Evolutionary conservation across 2,329 filamentous ascomycete genomes (phyloP).

Genomic region (Mollisiaceae sp.): DNA sequence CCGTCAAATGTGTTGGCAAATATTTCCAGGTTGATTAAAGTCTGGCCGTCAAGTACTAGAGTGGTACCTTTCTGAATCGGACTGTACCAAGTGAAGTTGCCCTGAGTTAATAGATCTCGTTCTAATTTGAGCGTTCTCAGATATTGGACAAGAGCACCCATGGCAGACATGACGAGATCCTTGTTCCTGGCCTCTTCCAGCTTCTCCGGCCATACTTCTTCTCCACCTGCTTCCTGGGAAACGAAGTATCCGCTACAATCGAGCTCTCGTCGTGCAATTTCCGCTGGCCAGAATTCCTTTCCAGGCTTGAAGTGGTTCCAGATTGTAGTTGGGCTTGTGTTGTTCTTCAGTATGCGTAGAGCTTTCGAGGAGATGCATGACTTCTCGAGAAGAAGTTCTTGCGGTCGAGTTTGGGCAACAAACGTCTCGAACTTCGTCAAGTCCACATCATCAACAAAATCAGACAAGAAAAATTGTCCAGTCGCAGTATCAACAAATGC

Average conservation of each 20-base stretch:
- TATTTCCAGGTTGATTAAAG: constrained; percentile 95
- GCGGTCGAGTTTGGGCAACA: constrained; percentile 87
- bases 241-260: constrained; percentile 81
- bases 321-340: constrained; percentile 87
- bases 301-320: constrained; percentile 92
- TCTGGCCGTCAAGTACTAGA: constrained; percentile 92
- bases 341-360: constrained; percentile 93
- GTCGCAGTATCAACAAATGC: constrained; percentile 96
- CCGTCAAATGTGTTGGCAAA: constrained; percentile 94
- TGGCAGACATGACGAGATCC: constrained; percentile 84
- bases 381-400: constrained; percentile 90
- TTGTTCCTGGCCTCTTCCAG: constrained; percentile 77
- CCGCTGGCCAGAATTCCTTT: constrained; percentile 89
- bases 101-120: constrained; percentile 81
- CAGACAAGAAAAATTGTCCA: constrained; percentile 90
- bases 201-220: constrained; percentile 75
- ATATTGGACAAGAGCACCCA: constrained; percentile 89
- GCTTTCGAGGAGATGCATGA: constrained; percentile 85
- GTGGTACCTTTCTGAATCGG: constrained; percentile 90
- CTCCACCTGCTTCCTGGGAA: constrained; percentile 54
- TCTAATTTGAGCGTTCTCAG: constrained; percentile 88
- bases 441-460: constrained; percentile 90
- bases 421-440: constrained; percentile 98
- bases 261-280: constrained; percentile 81
- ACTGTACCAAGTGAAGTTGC: constrained; percentile 90